A percentile compares a stretch with the other conserved stretches of the same genome.
Conservation (phyloP, 2,329 filamentous ascomycete species). For the Penicillium fuscoglaucum region DNA sequence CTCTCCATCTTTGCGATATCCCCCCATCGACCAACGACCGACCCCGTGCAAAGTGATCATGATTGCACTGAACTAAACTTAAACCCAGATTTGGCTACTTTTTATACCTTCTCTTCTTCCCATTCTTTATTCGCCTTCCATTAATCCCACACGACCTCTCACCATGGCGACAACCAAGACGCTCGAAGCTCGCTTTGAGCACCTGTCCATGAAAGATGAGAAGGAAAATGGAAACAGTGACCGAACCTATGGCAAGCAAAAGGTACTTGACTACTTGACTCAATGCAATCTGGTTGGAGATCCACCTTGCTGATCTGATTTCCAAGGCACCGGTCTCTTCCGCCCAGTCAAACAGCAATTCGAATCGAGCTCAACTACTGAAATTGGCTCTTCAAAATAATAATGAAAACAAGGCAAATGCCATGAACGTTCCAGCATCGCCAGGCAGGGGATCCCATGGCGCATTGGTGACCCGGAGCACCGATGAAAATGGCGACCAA, state of each 20-base stretch:
- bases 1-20: slow-evolving; percentile 14
- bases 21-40: slow-evolving; percentile 10
- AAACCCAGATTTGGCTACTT: not conserved
- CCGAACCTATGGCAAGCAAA: slow-evolving; percentile 67
- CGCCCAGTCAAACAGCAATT: slow-evolving; percentile 49
- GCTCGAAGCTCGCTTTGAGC: slow-evolving; percentile 85
- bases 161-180: slow-evolving; percentile 72
- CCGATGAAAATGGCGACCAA: slow-evolving; percentile 51
- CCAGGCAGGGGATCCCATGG: slow-evolving; percentile 62
- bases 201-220: slow-evolving; percentile 85
- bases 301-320: slow-evolving; percentile 21
- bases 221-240: slow-evolving; percentile 64
- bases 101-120: slow-evolving; percentile 7
- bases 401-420: slow-evolving; percentile 61
- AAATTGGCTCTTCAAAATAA: slow-evolving; percentile 82
- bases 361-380: slow-evolving; percentile 75
- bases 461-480: slow-evolving; percentile 37
- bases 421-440: slow-evolving; percentile 56
- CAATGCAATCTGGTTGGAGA: not conserved
- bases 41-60: slow-evolving; percentile 13
- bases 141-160: slow-evolving; percentile 9
- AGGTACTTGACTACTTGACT: slow-evolving; percentile 58
- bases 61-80: slow-evolving; percentile 7
- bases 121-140: slow-evolving; percentile 8
- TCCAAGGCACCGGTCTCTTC: slow-evolving; percentile 49